A percentile compares a stretch with the other conserved stretches of the same genome.
Conservation (phyloP, 1,139 yeast species). For the Suhomyces wounanorum region DNA sequence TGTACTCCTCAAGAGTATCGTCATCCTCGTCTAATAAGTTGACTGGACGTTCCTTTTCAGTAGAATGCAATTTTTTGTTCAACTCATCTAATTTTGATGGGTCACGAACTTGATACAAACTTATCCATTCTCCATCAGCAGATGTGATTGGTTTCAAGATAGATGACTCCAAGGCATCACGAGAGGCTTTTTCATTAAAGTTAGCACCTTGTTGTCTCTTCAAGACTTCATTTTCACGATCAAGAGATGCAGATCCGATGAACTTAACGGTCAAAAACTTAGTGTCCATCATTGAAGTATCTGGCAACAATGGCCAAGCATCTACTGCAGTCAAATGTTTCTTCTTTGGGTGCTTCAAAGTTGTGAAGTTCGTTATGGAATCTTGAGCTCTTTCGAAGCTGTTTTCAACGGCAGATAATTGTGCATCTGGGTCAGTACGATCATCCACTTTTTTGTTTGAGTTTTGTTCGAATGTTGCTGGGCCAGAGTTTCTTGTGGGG, state of each 20-base stretch:
- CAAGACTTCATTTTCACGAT: conserved; percentile 37
- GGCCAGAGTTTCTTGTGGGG: conserved; percentile 15
- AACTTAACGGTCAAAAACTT: conserved; percentile 71
- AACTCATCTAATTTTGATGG: conserved; percentile 28
- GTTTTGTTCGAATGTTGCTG: conserved; percentile 19
- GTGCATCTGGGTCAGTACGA: conserved; percentile 60
- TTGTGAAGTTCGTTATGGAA: conserved; percentile 43
- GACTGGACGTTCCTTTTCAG: conserved; percentile 51
- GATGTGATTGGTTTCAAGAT: conserved; percentile 75
- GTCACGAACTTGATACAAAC: conserved; percentile 55
- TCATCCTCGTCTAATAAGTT: conserved; percentile 43
- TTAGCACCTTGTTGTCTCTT: conserved; percentile 40
- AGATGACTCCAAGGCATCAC: conserved; percentile 57
- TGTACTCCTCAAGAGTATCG: conserved; percentile 41
- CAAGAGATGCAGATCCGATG: conserved; percentile 73
- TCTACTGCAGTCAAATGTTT: conserved; percentile 71
- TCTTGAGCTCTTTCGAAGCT: conserved; percentile 68
- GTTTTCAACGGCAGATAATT: conserved; percentile 68
- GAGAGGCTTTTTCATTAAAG: conserved; percentile 43
- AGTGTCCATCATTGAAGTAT: conserved; percentile 84
- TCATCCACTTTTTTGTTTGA: conserved; percentile 26
- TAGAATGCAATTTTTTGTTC: conserved; percentile 52
- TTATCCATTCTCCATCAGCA: conserved; percentile 80
- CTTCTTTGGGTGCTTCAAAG: conserved; percentile 75
- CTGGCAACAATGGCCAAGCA: conserved; percentile 85